Evolutionary conservation across 495 filamentous ascomycete genomes (phyloP), one percentile per base, ranked within the genome.

Genomic region (Staphylotrichum longicolle): DNA sequence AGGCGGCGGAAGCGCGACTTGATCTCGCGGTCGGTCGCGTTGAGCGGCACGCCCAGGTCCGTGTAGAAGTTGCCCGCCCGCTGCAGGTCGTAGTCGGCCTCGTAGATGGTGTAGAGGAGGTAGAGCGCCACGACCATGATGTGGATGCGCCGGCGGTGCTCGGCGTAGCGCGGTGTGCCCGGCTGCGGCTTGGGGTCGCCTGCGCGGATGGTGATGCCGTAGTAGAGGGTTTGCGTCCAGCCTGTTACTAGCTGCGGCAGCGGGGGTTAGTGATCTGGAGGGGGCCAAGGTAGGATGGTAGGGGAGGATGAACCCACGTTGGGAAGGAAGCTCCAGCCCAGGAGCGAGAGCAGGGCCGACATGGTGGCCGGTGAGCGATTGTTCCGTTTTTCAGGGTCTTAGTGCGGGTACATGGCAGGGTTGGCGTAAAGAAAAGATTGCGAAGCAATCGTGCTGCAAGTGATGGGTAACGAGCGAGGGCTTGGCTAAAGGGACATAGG

Each of bases 101-200:
- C 93, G 77, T 92, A 96, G 66, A 98, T 86, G 40, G 90, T 97
- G 78, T 96, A 98, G 61, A 90, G 75, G 20, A 98, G 88, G 75
- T 98, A 98, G 48, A 83, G 70, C 44, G 86, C 73, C 15, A 97
- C 88, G 64, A 98, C 89, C 54, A 84, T 72, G 71, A 92, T 88
- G 72, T 93, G 87, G 72, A 96, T 92, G 66, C 85, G 84, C 33
- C 86, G 88, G 45, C 91, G 86, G 74, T 96, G 89, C 15, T 83
- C 82, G 61, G 78, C 76, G 68, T 82, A 91, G 66, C 84, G 83
- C 0, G 86, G 82, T 2, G 85, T 84, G 59, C 89, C 88, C 0
- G 89, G 91, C 41, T 81, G 77, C 1, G 94, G 94, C 46, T 85
- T 86, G 27, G 86, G 89, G 62, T 95, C 88, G 64, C 94, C 94